A percentile compares a stretch with the other conserved stretches of the same genome.
Conservation (phyloP, 2,329 filamentous ascomycete genomes). For the Metarhizium robertsii region DNA sequence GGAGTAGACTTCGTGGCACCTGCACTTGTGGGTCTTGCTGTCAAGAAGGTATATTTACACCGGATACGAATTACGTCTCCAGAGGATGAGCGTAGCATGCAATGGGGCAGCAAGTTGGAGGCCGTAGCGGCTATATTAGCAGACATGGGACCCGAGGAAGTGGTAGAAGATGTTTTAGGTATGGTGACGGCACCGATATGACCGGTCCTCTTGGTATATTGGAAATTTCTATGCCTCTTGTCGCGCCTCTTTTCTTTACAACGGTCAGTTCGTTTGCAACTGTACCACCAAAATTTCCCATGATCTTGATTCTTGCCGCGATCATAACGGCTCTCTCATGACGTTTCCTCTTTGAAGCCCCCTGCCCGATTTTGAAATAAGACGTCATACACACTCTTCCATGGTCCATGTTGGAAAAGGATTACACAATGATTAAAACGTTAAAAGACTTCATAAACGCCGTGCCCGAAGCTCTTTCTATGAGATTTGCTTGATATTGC, state of each 20-base stretch:
- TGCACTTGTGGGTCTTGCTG: constrained; percentile 71
- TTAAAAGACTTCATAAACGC: neutral
- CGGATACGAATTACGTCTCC: constrained; percentile 62
- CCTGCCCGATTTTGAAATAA: neutral
- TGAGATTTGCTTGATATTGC: constrained; percentile 69
- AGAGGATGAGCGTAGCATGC: constrained; percentile 73
- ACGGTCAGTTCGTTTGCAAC: neutral
- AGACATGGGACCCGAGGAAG: constrained; percentile 48
- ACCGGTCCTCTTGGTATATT: neutral
- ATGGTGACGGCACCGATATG: constrained; percentile 35
- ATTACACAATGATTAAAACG: neutral
- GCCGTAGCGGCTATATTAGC: constrained; percentile 61
- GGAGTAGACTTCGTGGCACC: constrained; percentile 73
- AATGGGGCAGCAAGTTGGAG: constrained; percentile 76
- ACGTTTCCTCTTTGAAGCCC: neutral
- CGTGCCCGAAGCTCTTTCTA: constrained; percentile 25
- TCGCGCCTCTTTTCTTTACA: neutral
- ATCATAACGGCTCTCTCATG: neutral
- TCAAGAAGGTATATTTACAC: constrained; percentile 81
- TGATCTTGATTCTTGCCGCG: neutral
- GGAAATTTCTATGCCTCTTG: neutral
- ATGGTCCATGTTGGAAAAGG: neutral
- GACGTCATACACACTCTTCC: neutral
- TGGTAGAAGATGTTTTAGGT: constrained; percentile 55
- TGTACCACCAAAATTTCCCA: neutral